These are phyloP conservation scores for Emergomyces africanus DNA, from an alignment of 2,329 filamentous ascomycete species.

Conservation along the genomic window DNA sequence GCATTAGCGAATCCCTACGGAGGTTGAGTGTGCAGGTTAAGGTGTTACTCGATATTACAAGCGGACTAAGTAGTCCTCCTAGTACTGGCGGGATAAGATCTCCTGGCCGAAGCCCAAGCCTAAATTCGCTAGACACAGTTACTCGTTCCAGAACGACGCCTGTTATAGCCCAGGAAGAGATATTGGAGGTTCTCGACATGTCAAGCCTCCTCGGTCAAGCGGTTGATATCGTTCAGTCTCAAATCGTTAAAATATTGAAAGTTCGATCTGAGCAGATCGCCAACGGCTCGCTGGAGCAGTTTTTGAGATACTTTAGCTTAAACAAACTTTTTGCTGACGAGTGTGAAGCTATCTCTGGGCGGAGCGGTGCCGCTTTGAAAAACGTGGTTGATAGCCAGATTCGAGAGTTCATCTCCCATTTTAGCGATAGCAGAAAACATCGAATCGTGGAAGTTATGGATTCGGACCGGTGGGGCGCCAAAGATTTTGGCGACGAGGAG, in stretches of 20 bases:
- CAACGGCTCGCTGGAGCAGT: slow-evolving; percentile 42
- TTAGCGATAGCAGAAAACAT: slow-evolving; percentile 45
- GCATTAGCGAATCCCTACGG: slow-evolving; percentile 74
- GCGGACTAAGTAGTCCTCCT: slow-evolving; percentile 23
- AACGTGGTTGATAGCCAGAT: slow-evolving; percentile 51
- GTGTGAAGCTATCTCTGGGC: slow-evolving; percentile 52
- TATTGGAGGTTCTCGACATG: slow-evolving; percentile 52
- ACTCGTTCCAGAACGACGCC: slow-evolving; percentile 18
- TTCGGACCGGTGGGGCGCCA: slow-evolving; percentile 51
- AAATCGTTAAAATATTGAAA: slow-evolving; percentile 51
- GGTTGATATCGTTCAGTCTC: slow-evolving; percentile 53
- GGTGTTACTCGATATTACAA: slow-evolving; percentile 86
- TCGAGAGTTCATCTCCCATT: slow-evolving; percentile 45
- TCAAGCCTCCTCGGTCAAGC: slow-evolving; percentile 53
- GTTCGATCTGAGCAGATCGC: slow-evolving; percentile 49
- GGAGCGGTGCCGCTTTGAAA: slow-evolving; percentile 47
- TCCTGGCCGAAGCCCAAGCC: slow-evolving; percentile 32
- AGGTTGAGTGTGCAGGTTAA: slow-evolving; percentile 85
- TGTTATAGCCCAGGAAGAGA: slow-evolving; percentile 40
- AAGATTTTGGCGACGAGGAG: slow-evolving; percentile 46
- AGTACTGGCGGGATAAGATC: slow-evolving; percentile 22
- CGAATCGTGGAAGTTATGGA: slow-evolving; percentile 46
- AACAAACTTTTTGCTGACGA: slow-evolving; percentile 54
- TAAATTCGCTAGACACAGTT: slow-evolving; percentile 32
- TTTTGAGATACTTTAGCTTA: slow-evolving; percentile 49